Evolutionary conservation across 305 asterid genomes (phyloP).

Genomic region (Andrographis paniculata): DNA sequence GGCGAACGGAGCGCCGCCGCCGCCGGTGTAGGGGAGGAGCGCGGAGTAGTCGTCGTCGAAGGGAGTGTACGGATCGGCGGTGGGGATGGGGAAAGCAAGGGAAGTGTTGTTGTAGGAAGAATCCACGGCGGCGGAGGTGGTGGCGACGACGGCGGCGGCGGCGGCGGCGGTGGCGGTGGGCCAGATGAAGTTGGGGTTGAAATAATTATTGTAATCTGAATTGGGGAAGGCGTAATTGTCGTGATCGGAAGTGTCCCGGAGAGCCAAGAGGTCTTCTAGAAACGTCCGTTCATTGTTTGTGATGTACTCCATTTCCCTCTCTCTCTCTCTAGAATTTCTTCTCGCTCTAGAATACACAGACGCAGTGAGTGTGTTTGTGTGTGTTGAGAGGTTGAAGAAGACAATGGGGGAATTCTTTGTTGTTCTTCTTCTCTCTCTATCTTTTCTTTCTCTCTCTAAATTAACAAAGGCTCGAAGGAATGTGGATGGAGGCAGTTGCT

Average conservation of each 20-base stretch:
- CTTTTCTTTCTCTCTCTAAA: constrained; percentile 9
- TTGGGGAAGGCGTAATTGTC: neutral
- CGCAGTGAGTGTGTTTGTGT: too few species aligned
- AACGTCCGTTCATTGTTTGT: constrained; percentile 23
- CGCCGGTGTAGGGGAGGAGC: neutral
- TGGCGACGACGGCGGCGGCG: too few species aligned
- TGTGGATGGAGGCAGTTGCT: too few species aligned
- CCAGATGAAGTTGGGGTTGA: neutral
- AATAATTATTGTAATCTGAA: neutral
- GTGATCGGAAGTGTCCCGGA: too few species aligned
- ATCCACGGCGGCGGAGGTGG: neutral
- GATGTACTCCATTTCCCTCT: constrained; percentile 20
- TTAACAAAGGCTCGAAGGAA: too few species aligned
- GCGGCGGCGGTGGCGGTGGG: neutral
- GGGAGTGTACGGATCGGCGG: neutral
- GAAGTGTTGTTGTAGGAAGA: too few species aligned
- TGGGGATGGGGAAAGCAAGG: neutral
- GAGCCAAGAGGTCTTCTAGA: constrained; percentile 39
- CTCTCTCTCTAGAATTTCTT: too few species aligned
- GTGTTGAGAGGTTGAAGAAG: too few species aligned
- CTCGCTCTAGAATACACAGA: too few species aligned
- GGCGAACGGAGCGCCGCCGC: neutral
- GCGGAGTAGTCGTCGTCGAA: neutral
- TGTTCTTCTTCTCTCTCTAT: neutral
- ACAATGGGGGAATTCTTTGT: constrained; percentile 21